Conservation (phyloP, 331 rosid genomes). For the Cydonia oblonga region DNA sequence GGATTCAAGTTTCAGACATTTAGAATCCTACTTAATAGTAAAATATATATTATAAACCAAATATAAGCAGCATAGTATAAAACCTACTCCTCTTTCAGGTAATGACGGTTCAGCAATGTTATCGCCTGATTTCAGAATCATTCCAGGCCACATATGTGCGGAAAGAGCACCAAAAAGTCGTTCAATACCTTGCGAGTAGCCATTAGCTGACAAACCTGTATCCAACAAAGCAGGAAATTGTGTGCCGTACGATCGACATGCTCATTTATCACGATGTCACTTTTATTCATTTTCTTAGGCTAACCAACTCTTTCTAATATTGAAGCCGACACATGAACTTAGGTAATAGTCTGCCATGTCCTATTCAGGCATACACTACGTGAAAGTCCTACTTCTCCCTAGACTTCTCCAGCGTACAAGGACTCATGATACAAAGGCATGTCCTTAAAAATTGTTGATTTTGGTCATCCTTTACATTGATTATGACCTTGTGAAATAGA, state of each 20-base stretch:
- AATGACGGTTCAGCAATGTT: constrained; percentile 43
- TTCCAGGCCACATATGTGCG: constrained; percentile 94
- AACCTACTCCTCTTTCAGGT: constrained; percentile 43
- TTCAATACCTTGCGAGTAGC: constrained; percentile 85
- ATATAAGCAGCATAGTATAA: not conserved
- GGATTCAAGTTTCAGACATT: constrained; percentile 3
- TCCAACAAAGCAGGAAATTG: not conserved
- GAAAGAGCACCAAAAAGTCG: constrained; percentile 81
- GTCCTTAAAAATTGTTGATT: constrained; percentile 3
- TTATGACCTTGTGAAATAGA: not conserved
- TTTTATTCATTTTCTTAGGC: not conserved
- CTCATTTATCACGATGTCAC: not conserved
- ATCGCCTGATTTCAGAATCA: constrained; percentile 73
- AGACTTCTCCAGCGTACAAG: not conserved
- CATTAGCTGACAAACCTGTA: constrained; percentile 58
- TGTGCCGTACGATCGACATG: not conserved
- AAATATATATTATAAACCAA: not conserved
- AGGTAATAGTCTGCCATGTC: not conserved
- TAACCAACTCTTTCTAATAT: not conserved
- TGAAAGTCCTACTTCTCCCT: not conserved
- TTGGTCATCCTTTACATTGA: not conserved
- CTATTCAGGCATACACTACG: not conserved
- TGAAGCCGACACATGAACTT: not conserved
- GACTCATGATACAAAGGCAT: not conserved
- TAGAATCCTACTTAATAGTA: not conserved